These are phyloP conservation scores for Penicillium macrosclerotiorum DNA, from an alignment of 495 filamentous ascomycete genomes.

Conservation along the genomic window DNA sequence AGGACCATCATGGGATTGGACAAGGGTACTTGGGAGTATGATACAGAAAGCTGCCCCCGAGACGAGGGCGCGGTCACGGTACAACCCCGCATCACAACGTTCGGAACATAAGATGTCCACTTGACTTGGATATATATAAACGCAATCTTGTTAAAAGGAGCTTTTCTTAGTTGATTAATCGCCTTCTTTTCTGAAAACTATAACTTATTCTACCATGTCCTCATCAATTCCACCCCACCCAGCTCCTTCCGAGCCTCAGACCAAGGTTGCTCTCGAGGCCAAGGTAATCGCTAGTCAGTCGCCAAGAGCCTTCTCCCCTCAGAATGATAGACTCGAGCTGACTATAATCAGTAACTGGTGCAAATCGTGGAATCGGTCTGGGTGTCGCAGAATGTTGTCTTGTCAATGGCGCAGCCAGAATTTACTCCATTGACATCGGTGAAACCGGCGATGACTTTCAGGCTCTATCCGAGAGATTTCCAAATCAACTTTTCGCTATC, in stretches of 20 bases:
- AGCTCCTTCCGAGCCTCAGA: constrained; percentile 13
- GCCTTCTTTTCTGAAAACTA: not conserved
- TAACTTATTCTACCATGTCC: constrained; percentile 1
- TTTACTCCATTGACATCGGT: constrained; percentile 43
- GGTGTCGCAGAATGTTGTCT: constrained; percentile 41
- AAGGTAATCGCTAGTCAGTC: constrained; percentile 21
- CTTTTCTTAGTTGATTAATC: not conserved
- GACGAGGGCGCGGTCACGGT: not conserved
- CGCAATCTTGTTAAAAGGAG: not conserved
- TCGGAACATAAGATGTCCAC: too few species aligned
- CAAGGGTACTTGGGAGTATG: too few species aligned
- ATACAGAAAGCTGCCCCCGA: not conserved
- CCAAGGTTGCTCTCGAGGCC: constrained; percentile 14
- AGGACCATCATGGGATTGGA: too few species aligned
- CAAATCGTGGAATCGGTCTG: constrained; percentile 38
- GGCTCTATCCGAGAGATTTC: constrained; percentile 26
- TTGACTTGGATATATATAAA: not conserved
- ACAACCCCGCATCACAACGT: not conserved
- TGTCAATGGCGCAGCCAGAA: constrained; percentile 33
- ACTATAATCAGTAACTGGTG: constrained; percentile 33
- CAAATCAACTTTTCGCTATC: constrained; percentile 30
- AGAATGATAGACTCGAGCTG: not conserved
- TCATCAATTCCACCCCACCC: constrained; percentile 4
- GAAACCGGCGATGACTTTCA: constrained; percentile 38
- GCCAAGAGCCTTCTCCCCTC: not conserved